phyloP scores from a whole-genome alignment of 1,139 yeast species.

The Suhomyces yuchorum region DNA sequence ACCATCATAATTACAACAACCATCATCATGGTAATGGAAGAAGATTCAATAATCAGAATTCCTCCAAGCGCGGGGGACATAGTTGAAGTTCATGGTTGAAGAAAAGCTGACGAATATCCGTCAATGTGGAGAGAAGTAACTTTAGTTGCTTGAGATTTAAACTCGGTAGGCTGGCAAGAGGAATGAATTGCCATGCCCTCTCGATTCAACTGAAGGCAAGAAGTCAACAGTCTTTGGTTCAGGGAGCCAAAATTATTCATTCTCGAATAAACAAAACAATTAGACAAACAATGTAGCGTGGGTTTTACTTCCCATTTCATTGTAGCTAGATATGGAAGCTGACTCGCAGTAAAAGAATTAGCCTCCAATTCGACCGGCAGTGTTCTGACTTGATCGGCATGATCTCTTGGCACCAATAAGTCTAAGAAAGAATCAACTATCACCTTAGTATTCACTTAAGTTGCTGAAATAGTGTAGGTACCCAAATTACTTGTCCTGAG shows the following conservation, averaged over 20 bases:
- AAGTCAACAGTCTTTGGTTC: neutral
- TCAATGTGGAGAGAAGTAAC: too few species aligned
- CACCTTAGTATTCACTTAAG: too few species aligned
- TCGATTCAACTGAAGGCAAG: neutral
- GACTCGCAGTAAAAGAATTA: too few species aligned
- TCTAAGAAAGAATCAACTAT: too few species aligned
- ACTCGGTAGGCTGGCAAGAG: neutral
- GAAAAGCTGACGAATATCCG: neutral
- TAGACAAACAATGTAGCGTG: neutral
- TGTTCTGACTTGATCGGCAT: too few species aligned
- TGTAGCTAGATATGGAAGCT: too few species aligned
- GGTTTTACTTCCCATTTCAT: neutral
- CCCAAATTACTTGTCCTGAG: too few species aligned
- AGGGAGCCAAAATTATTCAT: neutral
- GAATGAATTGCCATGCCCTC: neutral
- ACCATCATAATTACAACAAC: constrained; percentile 14
- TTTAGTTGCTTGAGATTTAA: too few species aligned
- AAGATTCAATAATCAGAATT: constrained; percentile 12
- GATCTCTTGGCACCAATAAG: too few species aligned
- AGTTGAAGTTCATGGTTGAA: constrained; percentile 4
- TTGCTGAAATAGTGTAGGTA: too few species aligned
- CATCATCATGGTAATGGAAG: constrained; percentile 18
- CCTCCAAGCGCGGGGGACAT: constrained; percentile 17
- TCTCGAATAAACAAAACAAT: neutral
- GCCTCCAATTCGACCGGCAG: too few species aligned